These are phyloP conservation scores for Exsudoporus frostii DNA, from an alignment of 768 basidiomycete species.

Conservation along the genomic window DNA sequence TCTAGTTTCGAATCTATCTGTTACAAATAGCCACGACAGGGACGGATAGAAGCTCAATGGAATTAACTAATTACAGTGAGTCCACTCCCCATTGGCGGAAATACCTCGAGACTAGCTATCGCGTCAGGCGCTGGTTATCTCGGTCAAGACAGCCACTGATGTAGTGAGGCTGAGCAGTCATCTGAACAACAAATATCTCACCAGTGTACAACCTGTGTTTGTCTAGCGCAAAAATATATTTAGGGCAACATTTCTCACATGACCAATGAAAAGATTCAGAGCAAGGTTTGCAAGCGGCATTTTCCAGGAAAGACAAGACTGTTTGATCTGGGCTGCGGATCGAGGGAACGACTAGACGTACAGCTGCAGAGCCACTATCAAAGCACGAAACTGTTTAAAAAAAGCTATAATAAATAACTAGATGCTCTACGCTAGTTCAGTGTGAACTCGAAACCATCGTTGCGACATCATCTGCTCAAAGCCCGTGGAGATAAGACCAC, in stretches of 20 bases:
- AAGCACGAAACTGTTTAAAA: conserved; percentile 11
- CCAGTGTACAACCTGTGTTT: not conserved
- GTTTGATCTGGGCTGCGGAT: not conserved
- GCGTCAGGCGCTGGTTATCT: not conserved
- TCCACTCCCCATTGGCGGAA: conserved; percentile 17
- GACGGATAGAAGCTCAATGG: conserved; percentile 19
- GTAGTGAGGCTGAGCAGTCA: not conserved
- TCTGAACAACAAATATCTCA: not conserved
- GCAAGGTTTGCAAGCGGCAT: not conserved
- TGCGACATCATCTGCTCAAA: conserved; percentile 15
- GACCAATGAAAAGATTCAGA: not conserved
- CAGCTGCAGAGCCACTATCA: conserved; percentile 6
- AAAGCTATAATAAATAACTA: conserved; percentile 19
- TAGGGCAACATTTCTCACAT: conserved; percentile 2
- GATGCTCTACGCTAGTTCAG: conserved; percentile 25
- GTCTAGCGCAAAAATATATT: not conserved
- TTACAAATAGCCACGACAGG: conserved; percentile 20
- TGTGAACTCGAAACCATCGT: conserved; percentile 10
- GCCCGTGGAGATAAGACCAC: conserved; percentile 35
- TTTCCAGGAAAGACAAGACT: not conserved
- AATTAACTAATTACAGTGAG: conserved; percentile 9
- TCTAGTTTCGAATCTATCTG: conserved; percentile 19
- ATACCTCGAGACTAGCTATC: conserved; percentile 13
- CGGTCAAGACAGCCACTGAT: not conserved
- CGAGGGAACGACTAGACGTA: conserved; percentile 17